phyloP scores from a whole-genome alignment of 148 eudicot genomes.

The Cornus florida region DNA sequence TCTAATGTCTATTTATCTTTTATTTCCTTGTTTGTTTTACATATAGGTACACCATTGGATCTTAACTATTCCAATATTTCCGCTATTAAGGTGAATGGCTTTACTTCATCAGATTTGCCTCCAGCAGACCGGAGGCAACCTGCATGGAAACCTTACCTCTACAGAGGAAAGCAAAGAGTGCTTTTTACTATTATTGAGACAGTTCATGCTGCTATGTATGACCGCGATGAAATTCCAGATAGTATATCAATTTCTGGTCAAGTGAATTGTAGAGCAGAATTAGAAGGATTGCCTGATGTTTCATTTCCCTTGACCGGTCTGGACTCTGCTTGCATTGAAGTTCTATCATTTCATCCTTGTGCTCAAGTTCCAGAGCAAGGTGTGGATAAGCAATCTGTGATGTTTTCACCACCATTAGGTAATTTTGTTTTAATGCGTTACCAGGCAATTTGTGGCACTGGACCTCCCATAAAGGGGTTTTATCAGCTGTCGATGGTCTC shows the following conservation, averaged over 20 bases:
- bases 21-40: conserved; percentile 18
- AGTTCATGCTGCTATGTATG: conserved; percentile 93
- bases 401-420: conserved; percentile 92
- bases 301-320: conserved; percentile 83
- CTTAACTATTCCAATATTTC: conserved; percentile 78
- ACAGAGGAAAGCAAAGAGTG: conserved; percentile 83
- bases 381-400: conserved; percentile 75
- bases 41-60: conserved; percentile 88
- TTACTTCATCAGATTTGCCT: conserved; percentile 75
- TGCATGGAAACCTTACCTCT: conserved; percentile 99
- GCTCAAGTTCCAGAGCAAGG: conserved; percentile 97
- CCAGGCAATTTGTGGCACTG: conserved; percentile 59
- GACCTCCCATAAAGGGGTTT: conserved; percentile 91
- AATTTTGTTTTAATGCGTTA: conserved; percentile 83
- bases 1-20: conserved; percentile 3
- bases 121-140: conserved; percentile 92
- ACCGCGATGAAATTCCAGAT: conserved; percentile 93
- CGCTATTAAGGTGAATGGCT: conserved; percentile 73
- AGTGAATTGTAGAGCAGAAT: conserved; percentile 94
- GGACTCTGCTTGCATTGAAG: conserved; percentile 57
- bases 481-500: conserved; percentile 99
- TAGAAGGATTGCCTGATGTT: conserved; percentile 96
- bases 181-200: conserved; percentile 79
- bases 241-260: conserved; percentile 74
- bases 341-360: conserved; percentile 85